Percentiles rank a stretch among this genome's conserved stretches.
These are phyloP conservation scores for Colletotrichum shisoi DNA, from an alignment of 2,329 filamentous ascomycete species.

Conservation along the genomic window DNA sequence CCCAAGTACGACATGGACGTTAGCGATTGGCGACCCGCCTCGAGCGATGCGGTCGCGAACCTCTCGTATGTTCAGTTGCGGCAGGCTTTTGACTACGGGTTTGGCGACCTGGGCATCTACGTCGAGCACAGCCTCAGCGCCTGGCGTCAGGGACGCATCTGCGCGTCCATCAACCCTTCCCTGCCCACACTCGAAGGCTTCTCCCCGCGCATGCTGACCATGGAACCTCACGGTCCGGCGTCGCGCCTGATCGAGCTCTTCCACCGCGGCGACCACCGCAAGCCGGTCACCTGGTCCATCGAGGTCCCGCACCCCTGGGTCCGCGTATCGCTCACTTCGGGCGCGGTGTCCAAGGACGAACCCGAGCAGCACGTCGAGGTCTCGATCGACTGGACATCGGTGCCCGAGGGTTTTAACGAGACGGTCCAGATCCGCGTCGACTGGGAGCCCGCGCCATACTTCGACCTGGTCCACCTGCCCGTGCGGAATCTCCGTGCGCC, in stretches of 20 bases:
- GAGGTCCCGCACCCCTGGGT: slow-evolving; percentile 36
- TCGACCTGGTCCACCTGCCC: slow-evolving; percentile 35
- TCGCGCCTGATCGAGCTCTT: slow-evolving; percentile 60
- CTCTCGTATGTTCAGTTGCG: slow-evolving; percentile 57
- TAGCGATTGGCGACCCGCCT: slow-evolving; percentile 46
- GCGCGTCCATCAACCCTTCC: slow-evolving; percentile 56
- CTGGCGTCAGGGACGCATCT: slow-evolving; percentile 63
- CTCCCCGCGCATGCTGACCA: slow-evolving; percentile 53
- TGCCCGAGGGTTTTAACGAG: slow-evolving; percentile 46
- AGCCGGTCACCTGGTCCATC: slow-evolving; percentile 35
- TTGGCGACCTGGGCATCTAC: slow-evolving; percentile 61
- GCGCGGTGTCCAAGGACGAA: slow-evolving; percentile 14
- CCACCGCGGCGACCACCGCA: slow-evolving; percentile 52
- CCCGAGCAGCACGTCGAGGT: slow-evolving; percentile 53
- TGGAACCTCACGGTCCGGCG: slow-evolving; percentile 56
- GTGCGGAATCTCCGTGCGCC: slow-evolving; percentile 27
- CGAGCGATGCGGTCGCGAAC: slow-evolving; percentile 60
- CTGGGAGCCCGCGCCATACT: slow-evolving; percentile 26
- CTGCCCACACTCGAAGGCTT: slow-evolving; percentile 46
- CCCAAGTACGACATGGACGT: slow-evolving; percentile 54
- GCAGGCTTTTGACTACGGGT: slow-evolving; percentile 37
- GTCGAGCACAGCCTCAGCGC: slow-evolving; percentile 63
- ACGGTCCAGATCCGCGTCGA: slow-evolving; percentile 24
- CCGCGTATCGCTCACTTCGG: slow-evolving; percentile 17
- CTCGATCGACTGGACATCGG: slow-evolving; percentile 55